Conservation (phyloP, 129 eudicot genomes). For the Ambrosia trifida region DNA sequence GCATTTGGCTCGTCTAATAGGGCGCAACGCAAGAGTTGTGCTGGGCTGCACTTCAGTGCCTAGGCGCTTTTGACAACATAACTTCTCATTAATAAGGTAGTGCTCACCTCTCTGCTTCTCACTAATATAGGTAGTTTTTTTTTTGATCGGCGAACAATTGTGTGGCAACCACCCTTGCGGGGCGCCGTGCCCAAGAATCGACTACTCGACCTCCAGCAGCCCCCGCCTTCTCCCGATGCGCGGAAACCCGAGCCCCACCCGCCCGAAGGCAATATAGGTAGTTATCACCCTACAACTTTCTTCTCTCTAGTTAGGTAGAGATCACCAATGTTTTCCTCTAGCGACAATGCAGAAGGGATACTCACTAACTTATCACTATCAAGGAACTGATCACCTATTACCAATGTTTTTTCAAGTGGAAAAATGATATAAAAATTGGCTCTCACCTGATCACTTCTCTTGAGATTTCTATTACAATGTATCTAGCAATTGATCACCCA, state of each 20-base stretch:
- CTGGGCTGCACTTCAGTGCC: too few relatives aligned
- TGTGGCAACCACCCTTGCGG: too few relatives aligned
- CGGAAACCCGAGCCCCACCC: too few relatives aligned
- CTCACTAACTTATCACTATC: not conserved
- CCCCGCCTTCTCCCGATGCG: too few relatives aligned
- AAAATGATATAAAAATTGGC: not conserved
- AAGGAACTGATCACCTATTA: not conserved
- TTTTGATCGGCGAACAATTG: too few relatives aligned
- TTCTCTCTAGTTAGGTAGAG: not conserved
- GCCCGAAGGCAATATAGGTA: not conserved
- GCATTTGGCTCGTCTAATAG: too few relatives aligned
- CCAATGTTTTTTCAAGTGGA: not conserved
- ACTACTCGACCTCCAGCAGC: too few relatives aligned
- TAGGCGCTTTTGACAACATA: too few relatives aligned
- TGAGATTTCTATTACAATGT: not conserved
- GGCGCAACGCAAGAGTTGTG: too few relatives aligned
- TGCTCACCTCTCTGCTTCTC: not conserved
- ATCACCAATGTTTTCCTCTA: not conserved
- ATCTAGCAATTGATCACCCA: not conserved
- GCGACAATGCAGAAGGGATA: not conserved
- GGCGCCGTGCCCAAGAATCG: too few relatives aligned
- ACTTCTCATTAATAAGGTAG: not conserved
- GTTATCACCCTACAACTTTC: not conserved
- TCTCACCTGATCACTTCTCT: not conserved
- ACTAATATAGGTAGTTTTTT: not conserved